Conservation (phyloP, 1,139 yeast genomes). For the Lodderomyces margitis region DNA sequence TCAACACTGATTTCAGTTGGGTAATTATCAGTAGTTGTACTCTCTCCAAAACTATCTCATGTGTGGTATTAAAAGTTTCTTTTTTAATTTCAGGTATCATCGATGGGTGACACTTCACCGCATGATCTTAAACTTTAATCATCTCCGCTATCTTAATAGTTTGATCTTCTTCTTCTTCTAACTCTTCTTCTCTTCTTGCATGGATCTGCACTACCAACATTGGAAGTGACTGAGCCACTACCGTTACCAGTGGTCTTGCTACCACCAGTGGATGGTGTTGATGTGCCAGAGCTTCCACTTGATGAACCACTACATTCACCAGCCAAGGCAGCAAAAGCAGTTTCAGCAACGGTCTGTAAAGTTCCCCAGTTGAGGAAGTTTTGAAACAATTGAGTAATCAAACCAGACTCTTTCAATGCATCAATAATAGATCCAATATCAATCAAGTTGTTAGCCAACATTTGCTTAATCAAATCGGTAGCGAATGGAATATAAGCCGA, state of each 20-base stretch:
- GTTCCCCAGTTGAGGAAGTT: conserved; percentile 35
- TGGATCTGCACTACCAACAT: conserved; percentile 20
- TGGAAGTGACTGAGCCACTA: conserved; percentile 11
- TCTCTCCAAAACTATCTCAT: background rate
- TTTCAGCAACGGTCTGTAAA: conserved; percentile 36
- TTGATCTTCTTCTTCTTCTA: conserved; percentile 28
- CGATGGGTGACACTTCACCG: background rate
- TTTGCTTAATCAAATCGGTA: conserved; percentile 30
- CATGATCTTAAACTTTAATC: too few species aligned
- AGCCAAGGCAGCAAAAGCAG: conserved; percentile 43
- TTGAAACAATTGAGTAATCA: conserved; percentile 35
- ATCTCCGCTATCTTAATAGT: conserved; percentile 10
- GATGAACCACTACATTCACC: conserved; percentile 30
- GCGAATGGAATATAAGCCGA: conserved; percentile 39
- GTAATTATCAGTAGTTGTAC: background rate
- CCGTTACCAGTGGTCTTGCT: conserved; percentile 13
- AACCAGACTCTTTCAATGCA: conserved; percentile 38
- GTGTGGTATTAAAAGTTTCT: background rate
- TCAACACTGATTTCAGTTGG: too few species aligned
- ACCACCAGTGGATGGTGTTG: conserved; percentile 14
- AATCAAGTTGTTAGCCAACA: conserved; percentile 32
- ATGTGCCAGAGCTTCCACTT: conserved; percentile 13
- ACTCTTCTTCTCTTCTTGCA: conserved; percentile 37
- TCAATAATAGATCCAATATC: conserved; percentile 25
- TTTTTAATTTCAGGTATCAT: background rate